These are phyloP conservation scores for Davidsoniella eucalypti DNA, from an alignment of 2,329 filamentous ascomycete species.

Conservation along the genomic window DNA sequence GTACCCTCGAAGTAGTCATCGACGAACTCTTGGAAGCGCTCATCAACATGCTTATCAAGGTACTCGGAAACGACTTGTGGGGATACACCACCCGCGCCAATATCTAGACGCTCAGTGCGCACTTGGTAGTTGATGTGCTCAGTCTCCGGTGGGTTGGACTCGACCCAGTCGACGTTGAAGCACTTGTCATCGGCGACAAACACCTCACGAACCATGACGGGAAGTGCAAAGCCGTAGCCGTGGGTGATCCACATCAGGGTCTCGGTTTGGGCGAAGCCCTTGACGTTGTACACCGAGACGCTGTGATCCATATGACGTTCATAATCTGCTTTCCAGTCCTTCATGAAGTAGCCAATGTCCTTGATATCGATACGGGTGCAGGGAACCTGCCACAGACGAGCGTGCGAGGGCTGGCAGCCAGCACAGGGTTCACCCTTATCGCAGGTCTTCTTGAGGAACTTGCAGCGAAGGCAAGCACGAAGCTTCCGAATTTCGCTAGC, in stretches of 20 bases:
- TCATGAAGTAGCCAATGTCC: conserved; percentile 97
- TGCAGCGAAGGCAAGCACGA: conserved; percentile 84
- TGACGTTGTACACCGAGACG: conserved; percentile 88
- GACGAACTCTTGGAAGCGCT: conserved; percentile 81
- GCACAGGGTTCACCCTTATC: conserved; percentile 94
- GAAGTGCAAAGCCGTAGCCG: conserved; percentile 83
- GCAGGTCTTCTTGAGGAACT: conserved; percentile 98
- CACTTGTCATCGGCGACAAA: conserved; percentile 83
- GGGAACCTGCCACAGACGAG: conserved; percentile 89
- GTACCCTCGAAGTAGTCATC: conserved; percentile 95
- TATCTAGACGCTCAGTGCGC: conserved; percentile 74
- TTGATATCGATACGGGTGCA: conserved; percentile 98
- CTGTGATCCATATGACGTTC: conserved; percentile 76
- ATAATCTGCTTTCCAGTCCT: conserved; percentile 96
- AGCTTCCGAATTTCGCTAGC: conserved; percentile 93
- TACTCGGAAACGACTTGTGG: conserved; percentile 72
- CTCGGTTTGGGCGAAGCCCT: conserved; percentile 56
- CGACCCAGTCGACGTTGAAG: conserved; percentile 87
- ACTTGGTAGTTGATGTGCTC: conserved; percentile 70
- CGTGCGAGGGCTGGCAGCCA: conserved; percentile 89
- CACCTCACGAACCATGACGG: conserved; percentile 85
- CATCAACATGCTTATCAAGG: conserved; percentile 86
- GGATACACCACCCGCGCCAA: conserved; percentile 76
- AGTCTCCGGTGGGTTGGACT: conserved; percentile 45
- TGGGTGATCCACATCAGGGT: conserved; percentile 81